These are phyloP conservation scores for Anacardium occidentale DNA, from an alignment of 345 rosid genomes.

Conservation along the genomic window DNA sequence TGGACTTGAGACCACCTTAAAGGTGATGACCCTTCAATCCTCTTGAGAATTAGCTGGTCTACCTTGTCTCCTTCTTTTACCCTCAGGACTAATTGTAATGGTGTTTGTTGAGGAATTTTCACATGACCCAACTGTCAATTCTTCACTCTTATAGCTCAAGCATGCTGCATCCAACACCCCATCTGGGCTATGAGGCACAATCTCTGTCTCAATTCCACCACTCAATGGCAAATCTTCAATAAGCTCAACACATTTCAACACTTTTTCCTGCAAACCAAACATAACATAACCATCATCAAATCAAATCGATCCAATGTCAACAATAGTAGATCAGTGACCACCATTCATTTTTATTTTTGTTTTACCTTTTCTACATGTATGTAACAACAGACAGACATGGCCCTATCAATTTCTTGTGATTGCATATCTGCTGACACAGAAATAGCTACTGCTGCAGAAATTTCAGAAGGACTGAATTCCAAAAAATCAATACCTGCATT, in stretches of 20 bases:
- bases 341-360: neutral
- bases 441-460: constrained; percentile 72
- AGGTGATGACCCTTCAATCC: constrained; percentile 26
- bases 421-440: constrained; percentile 50
- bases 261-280: constrained; percentile 48
- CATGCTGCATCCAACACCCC: constrained; percentile 77
- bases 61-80: constrained; percentile 43
- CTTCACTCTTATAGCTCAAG: constrained; percentile 73
- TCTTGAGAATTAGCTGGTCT: constrained; percentile 8
- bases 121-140: constrained; percentile 59
- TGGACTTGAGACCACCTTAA: constrained; percentile 19
- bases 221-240: constrained; percentile 42
- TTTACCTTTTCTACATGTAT: constrained; percentile 54
- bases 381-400: constrained; percentile 41
- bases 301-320: neutral
- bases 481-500: constrained; percentile 77
- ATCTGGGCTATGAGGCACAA: constrained; percentile 50
- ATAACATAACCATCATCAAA: neutral
- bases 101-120: constrained; percentile 46
- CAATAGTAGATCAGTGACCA: constrained; percentile 13
- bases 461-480: constrained; percentile 75
- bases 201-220: constrained; percentile 11
- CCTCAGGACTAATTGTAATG: constrained; percentile 25
- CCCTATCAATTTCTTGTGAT: constrained; percentile 37
- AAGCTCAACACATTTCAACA: constrained; percentile 51